These are phyloP conservation scores for Phytophthora sojae DNA, from an alignment of 352 stramenopile species.

Conservation along the genomic window DNA sequence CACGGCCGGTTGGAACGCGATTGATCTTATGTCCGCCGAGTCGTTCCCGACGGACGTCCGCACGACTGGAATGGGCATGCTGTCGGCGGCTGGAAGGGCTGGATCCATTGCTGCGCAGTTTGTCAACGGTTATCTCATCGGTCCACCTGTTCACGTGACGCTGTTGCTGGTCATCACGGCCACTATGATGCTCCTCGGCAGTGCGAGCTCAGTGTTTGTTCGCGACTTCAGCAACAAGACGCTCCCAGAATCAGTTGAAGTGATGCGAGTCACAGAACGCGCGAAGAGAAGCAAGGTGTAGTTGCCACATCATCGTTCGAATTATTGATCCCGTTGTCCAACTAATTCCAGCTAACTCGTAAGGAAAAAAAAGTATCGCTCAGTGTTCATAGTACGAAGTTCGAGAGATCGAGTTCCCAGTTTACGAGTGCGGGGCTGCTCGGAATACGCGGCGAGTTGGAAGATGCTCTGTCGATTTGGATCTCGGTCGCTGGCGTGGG, in stretches of 20 bases:
- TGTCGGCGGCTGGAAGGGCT: slow-evolving; percentile 81
- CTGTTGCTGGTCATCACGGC: slow-evolving; percentile 80
- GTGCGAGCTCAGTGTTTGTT: slow-evolving; percentile 62
- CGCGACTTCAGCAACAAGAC: slow-evolving; percentile 66
- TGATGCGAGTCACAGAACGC: slow-evolving; percentile 47
- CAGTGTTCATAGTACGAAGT: slow-evolving; percentile 39
- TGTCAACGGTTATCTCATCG: slow-evolving; percentile 88
- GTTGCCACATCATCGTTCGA: not conserved
- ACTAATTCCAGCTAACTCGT: slow-evolving; percentile 9
- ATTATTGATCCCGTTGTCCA: not conserved
- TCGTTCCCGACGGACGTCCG: slow-evolving; percentile 91
- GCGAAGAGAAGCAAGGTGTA: slow-evolving; percentile 8
- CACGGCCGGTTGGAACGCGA: slow-evolving; percentile 92
- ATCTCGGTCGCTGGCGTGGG: not conserved
- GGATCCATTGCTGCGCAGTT: slow-evolving; percentile 93
- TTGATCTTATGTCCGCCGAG: slow-evolving; percentile 91
- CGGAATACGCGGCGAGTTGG: not conserved
- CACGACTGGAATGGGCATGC: slow-evolving; percentile 91
- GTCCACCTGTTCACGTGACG: slow-evolving; percentile 75
- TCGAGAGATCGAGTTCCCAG: slow-evolving; percentile 79
- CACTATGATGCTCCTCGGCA: slow-evolving; percentile 84
- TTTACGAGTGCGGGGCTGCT: slow-evolving; percentile 29
- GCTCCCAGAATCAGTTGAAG: slow-evolving; percentile 63
- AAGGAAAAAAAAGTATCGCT: not conserved
- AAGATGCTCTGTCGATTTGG: not conserved